These are phyloP conservation scores for Coemansia sp. DNA, from an alignment of 371 early-diverging fungal species.

Conservation along the genomic window DNA sequence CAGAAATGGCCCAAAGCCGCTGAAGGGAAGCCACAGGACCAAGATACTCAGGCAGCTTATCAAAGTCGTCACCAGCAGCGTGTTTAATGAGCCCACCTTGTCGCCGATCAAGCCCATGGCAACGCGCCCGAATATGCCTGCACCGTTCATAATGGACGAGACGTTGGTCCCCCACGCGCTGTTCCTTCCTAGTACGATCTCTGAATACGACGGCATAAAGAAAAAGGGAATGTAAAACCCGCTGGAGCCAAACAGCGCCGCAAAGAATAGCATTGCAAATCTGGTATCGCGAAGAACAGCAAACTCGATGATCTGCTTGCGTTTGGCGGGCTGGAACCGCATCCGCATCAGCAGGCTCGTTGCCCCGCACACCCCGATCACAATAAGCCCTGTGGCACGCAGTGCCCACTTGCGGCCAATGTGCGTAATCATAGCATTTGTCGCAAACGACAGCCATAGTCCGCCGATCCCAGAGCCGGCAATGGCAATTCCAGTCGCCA, in stretches of 20 bases:
- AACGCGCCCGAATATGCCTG: constrained; percentile 24
- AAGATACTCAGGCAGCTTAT: constrained; percentile 24
- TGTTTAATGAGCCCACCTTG: constrained; percentile 28
- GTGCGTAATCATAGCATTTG: constrained; percentile 28
- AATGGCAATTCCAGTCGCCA: constrained; percentile 57
- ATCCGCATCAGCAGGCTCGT: constrained; percentile 47
- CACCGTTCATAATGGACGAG: constrained; percentile 26
- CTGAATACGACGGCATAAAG: constrained; percentile 42
- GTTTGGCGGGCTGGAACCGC: constrained; percentile 35
- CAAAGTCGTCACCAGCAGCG: constrained; percentile 11
- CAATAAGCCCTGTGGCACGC: constrained; percentile 48
- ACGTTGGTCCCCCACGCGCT: constrained; percentile 20
- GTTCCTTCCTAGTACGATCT: constrained; percentile 11
- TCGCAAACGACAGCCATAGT: constrained; percentile 50
- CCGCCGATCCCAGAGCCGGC: constrained; percentile 58
- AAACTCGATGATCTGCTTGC: constrained; percentile 31
- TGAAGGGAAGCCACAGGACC: constrained; percentile 38
- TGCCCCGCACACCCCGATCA: constrained; percentile 34
- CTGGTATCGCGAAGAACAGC: constrained; percentile 30
- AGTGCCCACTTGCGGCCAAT: constrained; percentile 48
- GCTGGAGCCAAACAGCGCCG: constrained; percentile 28
- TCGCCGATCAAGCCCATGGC: constrained; percentile 23
- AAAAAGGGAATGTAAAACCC: constrained; percentile 52
- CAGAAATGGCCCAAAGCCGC: constrained; percentile 17
- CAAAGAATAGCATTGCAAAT: constrained; percentile 27